Conservation (phyloP, 495 filamentous ascomycete genomes). For the Ramalina intermedia region DNA sequence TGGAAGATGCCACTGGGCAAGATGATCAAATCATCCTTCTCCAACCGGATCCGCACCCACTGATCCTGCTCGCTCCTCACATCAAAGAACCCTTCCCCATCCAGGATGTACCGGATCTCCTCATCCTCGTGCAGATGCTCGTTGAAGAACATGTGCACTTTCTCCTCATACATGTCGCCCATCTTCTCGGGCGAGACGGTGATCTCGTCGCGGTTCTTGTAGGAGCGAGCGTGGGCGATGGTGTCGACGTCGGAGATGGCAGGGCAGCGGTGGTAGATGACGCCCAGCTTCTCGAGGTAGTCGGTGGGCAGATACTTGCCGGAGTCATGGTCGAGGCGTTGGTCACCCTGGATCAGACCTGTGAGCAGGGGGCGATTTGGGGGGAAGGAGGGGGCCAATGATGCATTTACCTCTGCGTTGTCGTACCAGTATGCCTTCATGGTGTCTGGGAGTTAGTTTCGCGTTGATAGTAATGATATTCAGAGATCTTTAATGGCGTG, state of each 20-base stretch:
- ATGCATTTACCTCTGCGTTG: constrained; percentile 50
- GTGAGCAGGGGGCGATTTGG: not conserved
- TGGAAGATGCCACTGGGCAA: constrained; percentile 95
- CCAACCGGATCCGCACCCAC: constrained; percentile 75
- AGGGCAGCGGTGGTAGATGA: constrained; percentile 59
- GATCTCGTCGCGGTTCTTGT: constrained; percentile 92
- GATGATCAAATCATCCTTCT: constrained; percentile 64
- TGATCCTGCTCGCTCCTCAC: constrained; percentile 59
- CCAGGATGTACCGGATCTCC: constrained; percentile 94
- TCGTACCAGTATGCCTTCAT: constrained; percentile 84
- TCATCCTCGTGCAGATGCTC: constrained; percentile 98
- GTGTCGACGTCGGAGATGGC: constrained; percentile 49
- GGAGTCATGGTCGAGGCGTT: constrained; percentile 80
- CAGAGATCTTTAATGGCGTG: too few relatives aligned
- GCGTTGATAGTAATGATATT: too few relatives aligned
- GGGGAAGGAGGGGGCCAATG: not conserved
- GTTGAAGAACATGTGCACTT: constrained; percentile 82
- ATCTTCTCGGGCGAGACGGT: constrained; percentile 75
- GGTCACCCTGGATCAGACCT: constrained; percentile 55
- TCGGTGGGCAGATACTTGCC: constrained; percentile 43
- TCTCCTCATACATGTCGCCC: constrained; percentile 72
- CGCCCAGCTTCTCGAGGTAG: constrained; percentile 59
- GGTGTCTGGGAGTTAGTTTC: not conserved
- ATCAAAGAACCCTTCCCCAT: constrained; percentile 86
- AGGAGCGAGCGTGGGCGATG: constrained; percentile 60